Percentiles rank a stretch among this genome's conserved stretches.
Conservation (phyloP, 306 rosid species). For the apple (Malus domestica) region ASM211411v1 NC_041789.1:31749501-31750000, state of each 20-base stretch:
- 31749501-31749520: constrained; percentile 89
- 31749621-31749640: constrained; percentile 91
- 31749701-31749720: constrained; percentile 79
- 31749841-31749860: not conserved
- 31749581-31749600: constrained; percentile 93
- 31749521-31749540: constrained; percentile 86
- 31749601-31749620: constrained; percentile 98
- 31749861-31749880: not conserved
- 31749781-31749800: constrained; percentile 29
- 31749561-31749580: constrained; percentile 73
- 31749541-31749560: constrained; percentile 72
- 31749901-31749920: not conserved
- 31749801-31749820: not conserved
- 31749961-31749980: not conserved
- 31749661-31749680: constrained; percentile 42
- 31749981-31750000: not conserved
- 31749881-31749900: not conserved
- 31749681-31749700: constrained; percentile 51
- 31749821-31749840: not conserved
- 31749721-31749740: constrained; percentile 86
- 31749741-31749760: constrained; percentile 76
- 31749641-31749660: constrained; percentile 66
- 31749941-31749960: not conserved
- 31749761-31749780: constrained; percentile 54
- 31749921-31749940: not conserved